Base-by-base conservation (phyloP, 306 rosid genomes). In the Lupinus albus region DNA sequence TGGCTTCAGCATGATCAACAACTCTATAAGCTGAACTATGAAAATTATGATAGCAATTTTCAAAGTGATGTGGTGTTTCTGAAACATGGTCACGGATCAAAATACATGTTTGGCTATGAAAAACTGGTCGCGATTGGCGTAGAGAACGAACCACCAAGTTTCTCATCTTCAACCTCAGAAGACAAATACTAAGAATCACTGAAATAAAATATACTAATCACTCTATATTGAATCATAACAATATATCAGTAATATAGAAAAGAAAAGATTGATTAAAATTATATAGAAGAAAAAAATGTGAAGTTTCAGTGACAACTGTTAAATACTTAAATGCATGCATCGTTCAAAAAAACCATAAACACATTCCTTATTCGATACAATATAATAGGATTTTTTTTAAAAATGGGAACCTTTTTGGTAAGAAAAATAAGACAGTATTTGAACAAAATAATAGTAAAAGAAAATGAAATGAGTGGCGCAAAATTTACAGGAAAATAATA, bases 141-240 rank as follows among this genome's bases (percentile, higher is more conserved):
- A 86, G 44, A 70, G 81, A 81, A 45, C 87, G 89, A 78, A 70
- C 72, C 33, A 70, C 73, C 33, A 79, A 13, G 32, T 57, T 75
- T 76, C 93, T 86, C 98, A 89, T 93, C 85, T 81, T 85, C 69
- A 72, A 60, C 61, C 61, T 67, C 39, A 36, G 70, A 56, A 60
- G 70, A 56, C 65, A 21, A 7, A 5, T 20, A 42, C 56, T 45
- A 36, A 63, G 42, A 65, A 78, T 33, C 59, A 77, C 92, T 84
- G 83, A 74, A 77, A 67, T 76, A 14, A 63, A 81, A 65, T 21
- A 44, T 36, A 52, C 21, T 13, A 15, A 63, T 20, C 16, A 63
- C 18, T 53, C 53, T 3, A 67, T 32, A 4, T 48, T 46, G 66
- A 75, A 75, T 41, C 66, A 70, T 0, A 50, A n/a, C 14, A 74